Evolutionary conservation across 176 grass and related monocot genomes (phyloP).

Genomic region (Microstegium vimineum): DNA sequence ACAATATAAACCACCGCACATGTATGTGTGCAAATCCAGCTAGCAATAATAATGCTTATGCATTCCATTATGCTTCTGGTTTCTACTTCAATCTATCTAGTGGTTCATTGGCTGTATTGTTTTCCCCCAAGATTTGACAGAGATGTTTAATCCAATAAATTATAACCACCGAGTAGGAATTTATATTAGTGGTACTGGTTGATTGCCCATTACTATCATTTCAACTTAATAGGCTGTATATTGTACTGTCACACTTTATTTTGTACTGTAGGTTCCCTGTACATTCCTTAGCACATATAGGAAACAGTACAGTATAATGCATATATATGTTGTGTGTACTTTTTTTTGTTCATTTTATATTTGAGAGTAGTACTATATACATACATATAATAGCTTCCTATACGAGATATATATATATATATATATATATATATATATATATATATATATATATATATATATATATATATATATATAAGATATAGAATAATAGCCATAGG

Average conservation of each 20-base stretch:
- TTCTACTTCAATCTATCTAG: conserved; percentile 3
- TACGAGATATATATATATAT: too few relatives aligned
- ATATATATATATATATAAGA: too few relatives aligned
- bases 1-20: background rate
- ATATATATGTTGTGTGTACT: background rate
- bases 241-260: background rate
- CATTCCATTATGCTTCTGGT: background rate
- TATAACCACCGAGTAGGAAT: conserved; percentile 2
- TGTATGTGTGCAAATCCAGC: background rate
- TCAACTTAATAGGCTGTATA: background rate
- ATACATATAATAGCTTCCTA: too few relatives aligned
- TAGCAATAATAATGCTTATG: background rate
- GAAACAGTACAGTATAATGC: background rate
- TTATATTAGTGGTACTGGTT: background rate
- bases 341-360: background rate
- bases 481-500: background rate
- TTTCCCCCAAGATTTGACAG: conserved; percentile 17
- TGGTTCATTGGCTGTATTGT: conserved; percentile 12
- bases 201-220: background rate
- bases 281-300: background rate
- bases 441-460: too few relatives aligned
- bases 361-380: background rate
- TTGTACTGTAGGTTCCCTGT: background rate
- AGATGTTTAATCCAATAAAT: conserved; percentile 34
- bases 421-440: too few relatives aligned